Base-by-base conservation (phyloP, 192 early-diverging fungal species). In the Chytriomyces confervae region DNA sequence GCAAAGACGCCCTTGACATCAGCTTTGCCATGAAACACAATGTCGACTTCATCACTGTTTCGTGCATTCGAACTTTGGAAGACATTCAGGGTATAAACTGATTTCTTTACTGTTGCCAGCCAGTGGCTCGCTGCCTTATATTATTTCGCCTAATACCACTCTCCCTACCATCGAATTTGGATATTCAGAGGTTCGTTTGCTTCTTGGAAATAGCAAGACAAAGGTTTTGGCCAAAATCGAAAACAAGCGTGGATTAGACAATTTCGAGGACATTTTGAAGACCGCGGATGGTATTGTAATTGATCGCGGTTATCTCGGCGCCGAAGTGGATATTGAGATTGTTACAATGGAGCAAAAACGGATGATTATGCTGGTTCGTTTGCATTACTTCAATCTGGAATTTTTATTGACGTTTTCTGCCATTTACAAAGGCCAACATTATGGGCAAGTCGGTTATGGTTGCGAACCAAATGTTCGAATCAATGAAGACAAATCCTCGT, bases 391-490 rank as follows among this genome's bases (percentile, higher is more conserved):
- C 36, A 0, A 36, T 36, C 13, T 7, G 43, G 0, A 16, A 24
- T n/a, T 20, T 24, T 13, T 3, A 23, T 23, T 64, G 62, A 64
- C 10, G 20, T n/a, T 57, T 57, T 20, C 20, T 36, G 36, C 36
- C 36, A 36, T 29, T 11, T 48, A 27, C 16, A 36, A 23, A 83
- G 80, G 86, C 87, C 23, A 90, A 90, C 69, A 66, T 83, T 44
- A 69, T 83, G 61, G 89, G 89, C 11, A 90, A 90, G 77, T 80
- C 86, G 16, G 84, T 89, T 47, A 65, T 90, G n/a, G 79, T 90
- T 62, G 85, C 87, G 20, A 90, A 89, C 80, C 89, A 90, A 61
- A 89, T 90, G 77, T 82, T 90, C 44, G 89, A 90, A 75, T 84
- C 83, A 13, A 90, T 90, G 89, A 61, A 74, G 48, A 81, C 80